These are phyloP conservation scores for Verbena officinalis DNA, from an alignment of 257 asterid genomes.

Conservation along the genomic window DNA sequence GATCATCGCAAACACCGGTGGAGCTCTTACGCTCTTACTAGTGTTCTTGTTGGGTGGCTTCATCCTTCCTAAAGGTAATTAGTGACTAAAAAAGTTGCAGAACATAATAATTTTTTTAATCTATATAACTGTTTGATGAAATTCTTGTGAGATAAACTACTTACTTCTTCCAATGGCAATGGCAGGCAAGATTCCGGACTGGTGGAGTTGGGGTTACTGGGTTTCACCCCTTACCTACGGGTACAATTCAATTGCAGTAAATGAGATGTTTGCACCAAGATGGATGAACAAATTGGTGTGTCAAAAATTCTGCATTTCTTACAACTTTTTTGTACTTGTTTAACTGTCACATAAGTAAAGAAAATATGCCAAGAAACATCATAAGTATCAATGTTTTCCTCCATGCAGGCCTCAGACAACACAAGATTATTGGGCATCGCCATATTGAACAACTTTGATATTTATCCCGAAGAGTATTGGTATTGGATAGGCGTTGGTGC, in stretches of 20 bases:
- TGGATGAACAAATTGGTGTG: slow-evolving; percentile 69
- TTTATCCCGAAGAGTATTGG: slow-evolving; percentile 50
- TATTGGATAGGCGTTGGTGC: slow-evolving; percentile 67
- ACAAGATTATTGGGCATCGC: slow-evolving; percentile 46
- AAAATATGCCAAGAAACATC: neutral
- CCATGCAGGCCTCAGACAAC: slow-evolving; percentile 51
- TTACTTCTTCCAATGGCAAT: neutral
- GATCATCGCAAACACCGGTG: slow-evolving; percentile 61
- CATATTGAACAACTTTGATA: slow-evolving; percentile 50
- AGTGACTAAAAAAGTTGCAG: neutral
- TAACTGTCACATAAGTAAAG: neutral
- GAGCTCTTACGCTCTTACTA: slow-evolving; percentile 49
- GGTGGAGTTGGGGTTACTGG: slow-evolving; percentile 86
- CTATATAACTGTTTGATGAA: neutral
- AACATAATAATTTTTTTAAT: too few relatives aligned
- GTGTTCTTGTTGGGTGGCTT: slow-evolving; percentile 66
- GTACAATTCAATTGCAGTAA: slow-evolving; percentile 58
- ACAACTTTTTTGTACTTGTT: neutral
- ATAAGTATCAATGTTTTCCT: neutral
- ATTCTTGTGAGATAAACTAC: neutral
- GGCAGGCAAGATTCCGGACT: slow-evolving; percentile 60
- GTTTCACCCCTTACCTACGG: slow-evolving; percentile 62
- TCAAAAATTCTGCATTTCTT: neutral
- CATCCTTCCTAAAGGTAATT: slow-evolving; percentile 56
- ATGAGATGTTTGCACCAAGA: slow-evolving; percentile 66